These are phyloP conservation scores for Areca catechu DNA, from an alignment of 176 grass and related monocot species.

Conservation along the genomic window DNA sequence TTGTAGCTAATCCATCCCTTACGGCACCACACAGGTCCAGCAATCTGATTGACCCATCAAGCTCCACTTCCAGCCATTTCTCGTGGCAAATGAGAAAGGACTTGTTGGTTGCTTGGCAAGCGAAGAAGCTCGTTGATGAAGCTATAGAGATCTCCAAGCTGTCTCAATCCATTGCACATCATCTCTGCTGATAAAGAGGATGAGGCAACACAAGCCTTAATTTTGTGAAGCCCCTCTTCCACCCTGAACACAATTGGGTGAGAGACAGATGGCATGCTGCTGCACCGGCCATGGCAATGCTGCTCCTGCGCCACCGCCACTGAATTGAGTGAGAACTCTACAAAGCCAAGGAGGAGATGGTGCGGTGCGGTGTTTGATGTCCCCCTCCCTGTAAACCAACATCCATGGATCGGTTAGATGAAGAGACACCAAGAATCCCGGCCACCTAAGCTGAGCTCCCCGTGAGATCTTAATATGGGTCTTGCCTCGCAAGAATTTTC, in stretches of 20 bases:
- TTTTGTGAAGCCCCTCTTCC: conserved; percentile 21
- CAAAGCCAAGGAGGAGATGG: background rate
- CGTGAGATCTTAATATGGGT: background rate
- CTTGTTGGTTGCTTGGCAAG: conserved; percentile 18
- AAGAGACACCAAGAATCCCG: no score
- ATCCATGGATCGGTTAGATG: no score
- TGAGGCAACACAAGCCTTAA: conserved; percentile 10
- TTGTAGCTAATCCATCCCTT: conserved; percentile 26
- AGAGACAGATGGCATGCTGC: conserved; percentile 16
- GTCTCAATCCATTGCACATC: conserved; percentile 7
- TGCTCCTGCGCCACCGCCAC: background rate
- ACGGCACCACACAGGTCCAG: conserved; percentile 28
- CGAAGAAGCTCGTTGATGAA: conserved; percentile 21
- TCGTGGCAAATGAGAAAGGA: conserved; percentile 9
- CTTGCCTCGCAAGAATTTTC: background rate
- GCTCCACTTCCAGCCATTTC: conserved; percentile 11
- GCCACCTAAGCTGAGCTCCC: no score
- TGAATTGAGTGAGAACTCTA: background rate
- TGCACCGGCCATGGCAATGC: conserved; percentile 13
- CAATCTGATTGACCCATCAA: conserved; percentile 4
- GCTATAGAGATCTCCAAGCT: conserved; percentile 8
- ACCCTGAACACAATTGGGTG: conserved; percentile 16
- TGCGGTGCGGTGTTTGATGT: background rate
- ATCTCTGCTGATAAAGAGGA: background rate
- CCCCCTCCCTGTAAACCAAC: conserved; percentile 12